These are phyloP conservation scores for Fusarium sp. DNA, from an alignment of 2,329 filamentous ascomycete species.

Conservation along the genomic window DNA sequence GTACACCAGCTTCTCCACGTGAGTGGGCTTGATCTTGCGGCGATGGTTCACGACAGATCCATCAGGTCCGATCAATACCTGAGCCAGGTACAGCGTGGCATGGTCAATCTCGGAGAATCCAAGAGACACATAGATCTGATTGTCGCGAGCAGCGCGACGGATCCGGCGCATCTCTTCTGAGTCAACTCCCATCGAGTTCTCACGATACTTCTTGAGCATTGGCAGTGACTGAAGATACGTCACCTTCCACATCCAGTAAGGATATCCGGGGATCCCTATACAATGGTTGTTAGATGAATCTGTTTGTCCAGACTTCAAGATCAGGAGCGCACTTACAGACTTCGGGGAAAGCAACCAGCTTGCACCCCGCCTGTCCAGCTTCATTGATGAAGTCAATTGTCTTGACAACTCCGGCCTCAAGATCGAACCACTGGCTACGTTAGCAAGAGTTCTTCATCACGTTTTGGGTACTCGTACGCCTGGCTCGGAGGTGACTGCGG, in stretches of 20 bases:
- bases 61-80: conserved; percentile 64
- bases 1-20: conserved; percentile 62
- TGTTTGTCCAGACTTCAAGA: neutral
- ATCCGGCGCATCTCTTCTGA: conserved; percentile 60
- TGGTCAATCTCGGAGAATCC: conserved; percentile 63
- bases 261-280: conserved; percentile 64
- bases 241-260: conserved; percentile 54
- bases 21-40: conserved; percentile 64
- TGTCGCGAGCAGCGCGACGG: conserved; percentile 55
- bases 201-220: conserved; percentile 55
- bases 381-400: conserved; percentile 68
- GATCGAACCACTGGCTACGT: conserved; percentile 64
- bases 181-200: conserved; percentile 48
- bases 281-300: fast-evolving
- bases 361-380: conserved; percentile 64
- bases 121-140: conserved; percentile 59
- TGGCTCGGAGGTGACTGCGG: conserved; percentile 41
- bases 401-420: conserved; percentile 66
- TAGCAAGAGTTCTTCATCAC: neutral
- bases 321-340: conserved; percentile 47
- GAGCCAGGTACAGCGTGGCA: conserved; percentile 60
- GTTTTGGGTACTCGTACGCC: neutral
- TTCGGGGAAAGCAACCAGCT: conserved; percentile 67
- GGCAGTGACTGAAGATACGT: conserved; percentile 49
- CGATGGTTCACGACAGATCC: conserved; percentile 60